Percentiles rank a stretch among this genome's conserved stretches.
phyloP scores from a whole-genome alignment of 2,329 filamentous ascomycete species.

The Lachnellula occidentalis region DNA sequence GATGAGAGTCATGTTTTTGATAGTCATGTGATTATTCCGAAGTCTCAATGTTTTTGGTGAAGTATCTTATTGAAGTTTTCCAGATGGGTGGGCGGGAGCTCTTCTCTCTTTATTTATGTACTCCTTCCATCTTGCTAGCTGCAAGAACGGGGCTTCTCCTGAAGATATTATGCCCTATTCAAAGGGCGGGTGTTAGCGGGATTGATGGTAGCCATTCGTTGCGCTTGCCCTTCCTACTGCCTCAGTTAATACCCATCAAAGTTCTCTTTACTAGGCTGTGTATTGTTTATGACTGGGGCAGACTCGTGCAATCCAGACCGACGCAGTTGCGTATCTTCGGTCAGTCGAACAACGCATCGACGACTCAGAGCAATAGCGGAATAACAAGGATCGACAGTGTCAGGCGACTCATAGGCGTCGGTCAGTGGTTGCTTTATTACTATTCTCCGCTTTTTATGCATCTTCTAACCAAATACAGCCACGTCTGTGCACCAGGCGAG shows the following conservation, averaged over 20 bases:
- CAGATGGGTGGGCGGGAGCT: not conserved
- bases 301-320: not conserved
- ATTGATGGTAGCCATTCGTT: not conserved
- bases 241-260: not conserved
- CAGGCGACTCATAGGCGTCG: not conserved
- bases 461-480: not conserved
- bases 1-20: not conserved
- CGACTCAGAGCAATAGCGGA: not conserved
- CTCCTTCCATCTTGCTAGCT: not conserved
- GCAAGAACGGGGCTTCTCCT: not conserved
- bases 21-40: not conserved
- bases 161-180: not conserved
- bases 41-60: not conserved
- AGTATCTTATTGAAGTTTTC: not conserved
- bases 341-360: not conserved
- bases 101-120: not conserved
- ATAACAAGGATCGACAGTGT: not conserved
- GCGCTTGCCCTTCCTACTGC: not conserved
- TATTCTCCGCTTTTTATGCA: not conserved
- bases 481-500: not conserved
- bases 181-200: not conserved
- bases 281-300: not conserved
- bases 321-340: conserved; percentile 1
- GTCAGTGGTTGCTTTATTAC: not conserved
- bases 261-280: not conserved